These are phyloP conservation scores for Colletotrichum endophyticum DNA, from an alignment of 2,329 filamentous ascomycete species.

Conservation along the genomic window DNA sequence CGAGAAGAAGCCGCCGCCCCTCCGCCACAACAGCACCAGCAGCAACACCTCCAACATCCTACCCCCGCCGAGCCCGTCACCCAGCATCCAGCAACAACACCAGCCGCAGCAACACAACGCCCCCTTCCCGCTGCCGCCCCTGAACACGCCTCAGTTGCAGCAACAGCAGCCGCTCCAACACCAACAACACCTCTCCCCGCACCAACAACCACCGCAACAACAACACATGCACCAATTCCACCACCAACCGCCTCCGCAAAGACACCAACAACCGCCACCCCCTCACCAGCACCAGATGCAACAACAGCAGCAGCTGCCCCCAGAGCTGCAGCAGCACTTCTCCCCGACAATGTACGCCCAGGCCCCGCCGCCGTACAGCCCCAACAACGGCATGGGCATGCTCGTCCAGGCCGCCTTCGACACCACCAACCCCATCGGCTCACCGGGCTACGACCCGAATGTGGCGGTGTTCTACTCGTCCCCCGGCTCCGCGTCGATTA, in stretches of 20 bases:
- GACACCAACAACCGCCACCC: not conserved
- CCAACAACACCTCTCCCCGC: not conserved
- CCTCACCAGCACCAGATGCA: constrained; percentile 17
- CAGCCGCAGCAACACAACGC: constrained; percentile 9
- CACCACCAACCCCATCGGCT: constrained; percentile 29
- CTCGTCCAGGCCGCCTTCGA: constrained; percentile 43
- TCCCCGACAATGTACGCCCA: constrained; percentile 21
- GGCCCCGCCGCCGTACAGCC: constrained; percentile 21
- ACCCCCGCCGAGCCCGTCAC: constrained; percentile 21
- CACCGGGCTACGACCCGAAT: constrained; percentile 26
- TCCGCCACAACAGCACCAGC: constrained; percentile 7
- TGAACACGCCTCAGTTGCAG: not conserved
- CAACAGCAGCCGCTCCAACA: not conserved
- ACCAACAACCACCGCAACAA: not conserved
- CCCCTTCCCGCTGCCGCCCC: constrained; percentile 3
- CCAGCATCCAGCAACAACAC: constrained; percentile 10
- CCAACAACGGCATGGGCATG: constrained; percentile 43
- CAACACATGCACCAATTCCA: not conserved
- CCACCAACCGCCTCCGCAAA: not conserved
- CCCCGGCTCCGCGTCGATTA: constrained; percentile 23
- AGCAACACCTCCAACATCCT: constrained; percentile 22
- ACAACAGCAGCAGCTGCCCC: constrained; percentile 21
- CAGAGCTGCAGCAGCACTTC: constrained; percentile 17
- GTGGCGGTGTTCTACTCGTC: constrained; percentile 12
- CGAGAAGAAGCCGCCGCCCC: constrained; percentile 3